Conservation (phyloP, 306 rosid genomes). For the Quercus glauca region DNA sequence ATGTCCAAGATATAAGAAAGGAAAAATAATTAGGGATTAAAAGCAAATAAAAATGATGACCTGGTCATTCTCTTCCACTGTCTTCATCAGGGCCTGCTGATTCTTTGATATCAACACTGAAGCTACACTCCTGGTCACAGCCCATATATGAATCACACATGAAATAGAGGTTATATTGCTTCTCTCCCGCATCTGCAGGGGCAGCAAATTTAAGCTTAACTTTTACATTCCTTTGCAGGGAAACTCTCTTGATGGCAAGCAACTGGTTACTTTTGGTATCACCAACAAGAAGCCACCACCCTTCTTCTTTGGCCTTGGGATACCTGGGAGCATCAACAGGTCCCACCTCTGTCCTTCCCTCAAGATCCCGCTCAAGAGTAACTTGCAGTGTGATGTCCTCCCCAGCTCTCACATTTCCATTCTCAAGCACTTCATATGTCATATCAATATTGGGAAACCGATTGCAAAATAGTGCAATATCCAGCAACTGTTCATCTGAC, state of each 20-base stretch:
- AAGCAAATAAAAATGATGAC: background rate
- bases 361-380: slow-evolving; percentile 72
- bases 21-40: background rate
- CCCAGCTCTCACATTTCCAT: slow-evolving; percentile 55
- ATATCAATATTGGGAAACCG: slow-evolving; percentile 80
- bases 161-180: slow-evolving; percentile 62
- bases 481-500: slow-evolving; percentile 69
- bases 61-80: slow-evolving; percentile 36
- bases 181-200: slow-evolving; percentile 74
- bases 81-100: slow-evolving; percentile 43
- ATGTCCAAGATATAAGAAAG: background rate
- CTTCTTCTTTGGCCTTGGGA: slow-evolving; percentile 89
- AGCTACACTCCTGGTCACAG: slow-evolving; percentile 83
- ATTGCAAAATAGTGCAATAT: slow-evolving; percentile 77
- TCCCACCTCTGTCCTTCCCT: slow-evolving; percentile 65
- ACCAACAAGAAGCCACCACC: slow-evolving; percentile 97
- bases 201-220: slow-evolving; percentile 74
- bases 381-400: slow-evolving; percentile 62
- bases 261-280: slow-evolving; percentile 64
- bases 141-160: slow-evolving; percentile 98
- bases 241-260: slow-evolving; percentile 78
- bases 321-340: slow-evolving; percentile 75
- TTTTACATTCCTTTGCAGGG: slow-evolving; percentile 63
- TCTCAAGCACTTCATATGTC: slow-evolving; percentile 63
- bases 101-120: slow-evolving; percentile 61